A percentile compares a stretch with the other conserved stretches of the same genome.
Evolutionary conservation across 768 basidiomycete species (phyloP).

Genomic region (Calvatia gigantea): DNA sequence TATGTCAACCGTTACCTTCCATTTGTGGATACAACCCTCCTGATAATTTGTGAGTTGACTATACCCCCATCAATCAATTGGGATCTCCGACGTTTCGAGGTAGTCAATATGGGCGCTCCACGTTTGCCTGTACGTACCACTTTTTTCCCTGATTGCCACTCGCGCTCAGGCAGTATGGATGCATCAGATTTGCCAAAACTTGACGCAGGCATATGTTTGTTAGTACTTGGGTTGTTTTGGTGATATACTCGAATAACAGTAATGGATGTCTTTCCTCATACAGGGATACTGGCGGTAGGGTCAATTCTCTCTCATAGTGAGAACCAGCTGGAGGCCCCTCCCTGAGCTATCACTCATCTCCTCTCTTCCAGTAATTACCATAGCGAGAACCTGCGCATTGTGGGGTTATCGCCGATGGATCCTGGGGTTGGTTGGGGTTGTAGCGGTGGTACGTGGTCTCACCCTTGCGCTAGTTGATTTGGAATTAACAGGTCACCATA

Average conservation of each 20-base stretch:
- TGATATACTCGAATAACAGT: background rate
- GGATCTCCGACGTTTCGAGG: background rate
- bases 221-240: background rate
- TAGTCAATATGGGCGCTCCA: background rate
- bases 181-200: background rate
- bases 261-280: background rate
- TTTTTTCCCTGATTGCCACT: background rate
- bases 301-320: background rate
- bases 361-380: background rate
- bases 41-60: background rate
- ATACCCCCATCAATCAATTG: background rate
- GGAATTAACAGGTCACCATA: background rate
- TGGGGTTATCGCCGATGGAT: background rate
- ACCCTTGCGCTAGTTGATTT: background rate
- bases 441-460: background rate
- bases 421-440: background rate
- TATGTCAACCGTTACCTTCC: conserved; percentile 5
- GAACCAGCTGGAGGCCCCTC: background rate
- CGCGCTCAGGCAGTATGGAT: background rate
- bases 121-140: background rate
- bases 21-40: background rate
- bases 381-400: background rate
- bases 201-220: background rate
- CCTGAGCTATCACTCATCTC: background rate
- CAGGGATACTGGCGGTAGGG: background rate